A percentile compares a stretch with the other conserved stretches of the same genome.
These are phyloP conservation scores for Cercophora sp. DNA, from an alignment of 495 filamentous ascomycete genomes.

Conservation along the genomic window DNA sequence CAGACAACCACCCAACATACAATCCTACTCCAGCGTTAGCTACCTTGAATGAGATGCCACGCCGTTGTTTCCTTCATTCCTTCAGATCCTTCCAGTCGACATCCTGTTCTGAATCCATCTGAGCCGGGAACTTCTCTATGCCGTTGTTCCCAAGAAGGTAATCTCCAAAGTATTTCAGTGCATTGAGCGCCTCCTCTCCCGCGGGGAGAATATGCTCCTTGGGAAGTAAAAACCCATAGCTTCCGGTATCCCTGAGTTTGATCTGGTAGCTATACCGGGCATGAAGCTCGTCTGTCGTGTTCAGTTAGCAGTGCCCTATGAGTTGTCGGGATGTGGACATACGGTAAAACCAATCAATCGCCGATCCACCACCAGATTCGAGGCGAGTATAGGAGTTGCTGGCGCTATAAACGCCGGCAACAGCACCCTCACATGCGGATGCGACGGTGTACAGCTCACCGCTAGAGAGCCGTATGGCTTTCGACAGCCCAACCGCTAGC, in stretches of 20 bases:
- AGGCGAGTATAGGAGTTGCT: constrained; percentile 39
- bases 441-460: constrained; percentile 74
- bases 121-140: constrained; percentile 40
- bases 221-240: constrained; percentile 87
- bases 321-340: constrained; percentile 4
- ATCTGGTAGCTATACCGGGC: constrained; percentile 90
- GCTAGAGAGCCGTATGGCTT: constrained; percentile 74
- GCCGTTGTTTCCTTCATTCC: constrained; percentile 18
- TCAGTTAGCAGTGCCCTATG: neutral
- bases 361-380: constrained; percentile 74
- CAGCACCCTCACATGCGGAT: constrained; percentile 84
- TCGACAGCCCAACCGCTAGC: constrained; percentile 81
- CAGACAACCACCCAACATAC: too few species aligned
- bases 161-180: constrained; percentile 74
- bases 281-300: constrained; percentile 55
- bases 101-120: neutral
- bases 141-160: constrained; percentile 66
- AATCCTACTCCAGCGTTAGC: neutral
- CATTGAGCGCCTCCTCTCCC: constrained; percentile 78
- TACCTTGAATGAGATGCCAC: neutral
- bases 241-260: constrained; percentile 90
- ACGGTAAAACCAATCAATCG: constrained; percentile 93
- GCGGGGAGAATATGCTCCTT: constrained; percentile 84
- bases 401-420: constrained; percentile 32
- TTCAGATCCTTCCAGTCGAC: constrained; percentile 20